A percentile compares a stretch with the other conserved stretches of the same genome.
These are phyloP conservation scores for Schizonepeta tenuifolia DNA, from an alignment of 257 asterid genomes.

Conservation along the genomic window DNA sequence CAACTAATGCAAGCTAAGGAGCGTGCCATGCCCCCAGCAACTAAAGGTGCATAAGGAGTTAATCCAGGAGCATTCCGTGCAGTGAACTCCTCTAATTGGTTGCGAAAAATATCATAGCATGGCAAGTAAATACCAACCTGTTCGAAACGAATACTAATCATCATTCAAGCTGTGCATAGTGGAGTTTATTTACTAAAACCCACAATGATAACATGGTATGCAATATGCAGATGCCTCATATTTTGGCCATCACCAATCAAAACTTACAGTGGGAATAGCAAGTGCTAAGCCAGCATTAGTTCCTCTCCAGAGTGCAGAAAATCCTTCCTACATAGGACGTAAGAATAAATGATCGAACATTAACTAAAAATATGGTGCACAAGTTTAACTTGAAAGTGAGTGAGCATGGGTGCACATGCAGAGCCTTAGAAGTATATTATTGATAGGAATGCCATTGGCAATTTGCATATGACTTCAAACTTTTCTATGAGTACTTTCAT, in stretches of 20 bases:
- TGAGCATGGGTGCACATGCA: background rate
- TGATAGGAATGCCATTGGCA: conserved; percentile 8
- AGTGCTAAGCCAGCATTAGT: conserved; percentile 92
- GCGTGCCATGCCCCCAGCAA: conserved; percentile 92
- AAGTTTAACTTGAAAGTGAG: background rate
- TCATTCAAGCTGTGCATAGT: conserved; percentile 10
- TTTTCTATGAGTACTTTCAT: background rate
- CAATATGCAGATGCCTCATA: conserved; percentile 13
- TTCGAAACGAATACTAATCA: conserved; percentile 23
- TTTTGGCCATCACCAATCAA: conserved; percentile 12
- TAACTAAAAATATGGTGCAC: background rate
- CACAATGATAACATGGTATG: background rate
- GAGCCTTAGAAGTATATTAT: conserved; percentile 3
- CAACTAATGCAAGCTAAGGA: conserved; percentile 91
- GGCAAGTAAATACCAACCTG: conserved; percentile 96
- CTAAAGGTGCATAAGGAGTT: conserved; percentile 68
- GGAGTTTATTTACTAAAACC: background rate
- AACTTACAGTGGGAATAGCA: conserved; percentile 91
- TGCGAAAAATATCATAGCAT: conserved; percentile 82
- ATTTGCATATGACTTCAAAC: background rate
- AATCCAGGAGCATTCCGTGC: conserved; percentile 56
- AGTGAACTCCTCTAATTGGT: conserved; percentile 67
- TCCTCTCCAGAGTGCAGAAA: conserved; percentile 95
- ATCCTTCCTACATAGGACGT: conserved; percentile 68
- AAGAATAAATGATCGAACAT: conserved; percentile 17